These are phyloP conservation scores for Vararia minispora DNA, from an alignment of 768 basidiomycete species.

Conservation along the genomic window DNA sequence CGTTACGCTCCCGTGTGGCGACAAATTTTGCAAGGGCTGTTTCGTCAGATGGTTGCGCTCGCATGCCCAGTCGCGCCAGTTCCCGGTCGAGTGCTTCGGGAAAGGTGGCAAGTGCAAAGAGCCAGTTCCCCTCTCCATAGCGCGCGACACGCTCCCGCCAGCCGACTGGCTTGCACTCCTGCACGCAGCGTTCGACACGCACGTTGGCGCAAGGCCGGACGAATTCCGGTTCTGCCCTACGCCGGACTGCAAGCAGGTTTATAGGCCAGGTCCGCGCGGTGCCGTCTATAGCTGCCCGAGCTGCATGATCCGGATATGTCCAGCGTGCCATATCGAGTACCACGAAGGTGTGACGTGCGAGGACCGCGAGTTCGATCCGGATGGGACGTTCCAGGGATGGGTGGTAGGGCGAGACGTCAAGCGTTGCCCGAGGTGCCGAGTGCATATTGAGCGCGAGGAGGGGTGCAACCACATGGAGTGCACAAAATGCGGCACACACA, in stretches of 20 bases:
- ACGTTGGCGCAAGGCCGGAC: conserved; percentile 45
- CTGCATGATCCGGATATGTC: conserved; percentile 60
- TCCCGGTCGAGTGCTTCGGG: conserved; percentile 69
- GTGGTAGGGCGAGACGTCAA: conserved; percentile 52
- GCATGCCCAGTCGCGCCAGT: conserved; percentile 42
- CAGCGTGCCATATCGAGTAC: conserved; percentile 42
- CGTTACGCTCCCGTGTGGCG: conserved; percentile 48
- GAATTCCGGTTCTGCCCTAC: conserved; percentile 72
- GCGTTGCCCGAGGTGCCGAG: conserved; percentile 61
- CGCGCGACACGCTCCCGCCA: conserved; percentile 37
- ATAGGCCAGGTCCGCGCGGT: conserved; percentile 41
- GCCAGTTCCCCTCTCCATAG: conserved; percentile 41
- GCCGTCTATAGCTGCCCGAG: conserved; percentile 57
- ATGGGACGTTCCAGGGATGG: conserved; percentile 55
- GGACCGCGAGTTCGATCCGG: conserved; percentile 38
- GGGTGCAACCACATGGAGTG: conserved; percentile 86
- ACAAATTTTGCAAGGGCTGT: conserved; percentile 58
- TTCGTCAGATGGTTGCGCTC: conserved; percentile 46
- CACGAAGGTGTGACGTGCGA: conserved; percentile 64
- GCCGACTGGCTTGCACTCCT: conserved; percentile 44
- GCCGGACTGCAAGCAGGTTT: conserved; percentile 67
- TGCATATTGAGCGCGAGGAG: conserved; percentile 57
- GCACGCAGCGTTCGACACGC: conserved; percentile 46
- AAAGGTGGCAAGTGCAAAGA: conserved; percentile 45
- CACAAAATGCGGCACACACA: conserved; percentile 59